Percentiles rank a stretch among this genome's conserved stretches.
phyloP scores from a whole-genome alignment of 1,284 basidiomycete genomes.

The Sanghuangporus weigelae region DNA sequence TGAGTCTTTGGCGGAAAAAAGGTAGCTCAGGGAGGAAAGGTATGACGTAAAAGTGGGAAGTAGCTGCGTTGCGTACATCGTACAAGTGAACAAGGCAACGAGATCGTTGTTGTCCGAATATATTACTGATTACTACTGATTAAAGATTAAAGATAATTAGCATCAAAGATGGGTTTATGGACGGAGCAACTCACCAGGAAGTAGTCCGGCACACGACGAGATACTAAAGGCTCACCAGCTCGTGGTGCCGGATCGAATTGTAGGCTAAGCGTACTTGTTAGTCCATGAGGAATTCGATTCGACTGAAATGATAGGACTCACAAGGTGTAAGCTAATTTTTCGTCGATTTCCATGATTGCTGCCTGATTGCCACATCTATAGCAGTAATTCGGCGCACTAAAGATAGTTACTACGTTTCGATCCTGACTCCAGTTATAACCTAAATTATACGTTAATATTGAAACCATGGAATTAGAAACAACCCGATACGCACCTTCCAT shows the following conservation, averaged over 20 bases:
- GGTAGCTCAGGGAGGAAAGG: not conserved
- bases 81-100: slow-evolving; percentile 7
- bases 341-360: slow-evolving; percentile 99
- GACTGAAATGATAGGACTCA: slow-evolving; percentile 33
- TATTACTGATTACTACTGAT: slow-evolving; percentile 1
- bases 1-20: not conserved
- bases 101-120: not conserved
- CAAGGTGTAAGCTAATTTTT: slow-evolving; percentile 95
- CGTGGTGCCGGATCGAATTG: slow-evolving; percentile 99
- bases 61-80: not conserved
- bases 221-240: slow-evolving; percentile 96
- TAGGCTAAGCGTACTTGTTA: slow-evolving; percentile 53
- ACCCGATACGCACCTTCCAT: slow-evolving; percentile 81
- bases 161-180: not conserved
- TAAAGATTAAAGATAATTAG: not conserved
- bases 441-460: not conserved
- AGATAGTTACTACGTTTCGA: slow-evolving; percentile 99
- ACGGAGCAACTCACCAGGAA: slow-evolving; percentile 63
- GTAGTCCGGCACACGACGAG: slow-evolving; percentile 97
- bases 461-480: not conserved
- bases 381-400: slow-evolving; percentile 98
- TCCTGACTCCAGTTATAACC: slow-evolving; percentile 98
- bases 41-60: not conserved
- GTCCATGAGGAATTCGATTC: slow-evolving; percentile 13
- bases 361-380: slow-evolving; percentile 99